These are phyloP conservation scores for Lipomyces yarrowii DNA, from an alignment of 1,139 yeast genomes.

Conservation along the genomic window DNA sequence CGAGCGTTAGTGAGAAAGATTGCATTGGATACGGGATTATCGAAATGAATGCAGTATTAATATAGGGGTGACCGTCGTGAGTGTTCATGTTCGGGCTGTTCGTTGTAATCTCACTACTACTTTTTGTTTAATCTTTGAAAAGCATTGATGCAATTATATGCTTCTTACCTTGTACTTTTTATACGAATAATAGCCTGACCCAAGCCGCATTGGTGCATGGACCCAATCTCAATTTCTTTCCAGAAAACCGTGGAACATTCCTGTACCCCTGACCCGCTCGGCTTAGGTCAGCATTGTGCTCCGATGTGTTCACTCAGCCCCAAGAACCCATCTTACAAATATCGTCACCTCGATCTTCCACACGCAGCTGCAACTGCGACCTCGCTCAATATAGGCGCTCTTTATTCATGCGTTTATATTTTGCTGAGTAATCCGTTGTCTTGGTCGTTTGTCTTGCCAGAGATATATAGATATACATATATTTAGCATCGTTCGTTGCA, in stretches of 20 bases:
- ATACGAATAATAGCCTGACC: too few relatives aligned
- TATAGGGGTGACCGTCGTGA: not conserved
- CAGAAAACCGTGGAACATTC: not conserved
- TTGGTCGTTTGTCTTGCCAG: not conserved
- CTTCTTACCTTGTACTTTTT: not conserved
- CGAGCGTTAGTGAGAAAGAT: slow-evolving; percentile 49
- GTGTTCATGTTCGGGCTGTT: not conserved
- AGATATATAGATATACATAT: not conserved
- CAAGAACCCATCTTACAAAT: too few relatives aligned
- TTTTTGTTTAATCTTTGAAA: not conserved
- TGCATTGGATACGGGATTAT: slow-evolving; percentile 28
- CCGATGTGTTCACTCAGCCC: too few relatives aligned
- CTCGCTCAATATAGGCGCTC: not conserved
- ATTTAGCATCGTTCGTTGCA: not conserved
- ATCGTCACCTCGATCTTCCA: not conserved
- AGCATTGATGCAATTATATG: not conserved
- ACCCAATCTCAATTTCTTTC: not conserved
- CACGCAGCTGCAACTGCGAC: not conserved
- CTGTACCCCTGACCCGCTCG: not conserved
- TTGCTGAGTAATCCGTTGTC: not conserved
- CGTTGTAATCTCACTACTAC: not conserved
- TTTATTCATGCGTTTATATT: not conserved
- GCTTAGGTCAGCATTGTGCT: not conserved
- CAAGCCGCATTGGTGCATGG: not conserved
- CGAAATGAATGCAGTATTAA: not conserved